A percentile compares a stretch with the other conserved stretches of the same genome.
These are phyloP conservation scores for Sequoiadendron giganteum DNA, from an alignment of 75 land plant species.

Conservation along the genomic window DNA sequence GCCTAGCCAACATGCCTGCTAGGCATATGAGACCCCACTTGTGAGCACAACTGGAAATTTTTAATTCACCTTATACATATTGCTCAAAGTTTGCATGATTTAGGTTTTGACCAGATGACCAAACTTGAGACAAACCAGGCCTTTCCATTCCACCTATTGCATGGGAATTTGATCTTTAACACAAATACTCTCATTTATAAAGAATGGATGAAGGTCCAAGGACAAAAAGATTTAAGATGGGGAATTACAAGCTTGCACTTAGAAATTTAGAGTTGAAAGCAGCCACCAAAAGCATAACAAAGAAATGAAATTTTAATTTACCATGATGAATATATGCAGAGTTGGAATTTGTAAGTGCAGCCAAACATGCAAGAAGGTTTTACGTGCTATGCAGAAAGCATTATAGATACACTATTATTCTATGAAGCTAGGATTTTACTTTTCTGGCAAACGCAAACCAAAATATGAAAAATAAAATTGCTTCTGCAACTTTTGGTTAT, in stretches of 20 bases:
- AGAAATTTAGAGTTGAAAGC: not conserved
- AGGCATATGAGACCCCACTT: too few species aligned
- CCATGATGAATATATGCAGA: not conserved
- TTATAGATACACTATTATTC: not conserved
- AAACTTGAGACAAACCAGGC: not conserved
- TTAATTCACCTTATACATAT: too few species aligned
- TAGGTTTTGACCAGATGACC: too few species aligned
- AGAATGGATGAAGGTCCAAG: too few species aligned
- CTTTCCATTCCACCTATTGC: not conserved
- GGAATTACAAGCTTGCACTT: not conserved
- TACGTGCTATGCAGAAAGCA: not conserved
- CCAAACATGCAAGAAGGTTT: not conserved
- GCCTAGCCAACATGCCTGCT: not conserved
- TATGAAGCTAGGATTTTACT: not conserved
- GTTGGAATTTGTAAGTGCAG: not conserved
- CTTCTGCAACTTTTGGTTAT: not conserved
- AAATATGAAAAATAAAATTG: not conserved
- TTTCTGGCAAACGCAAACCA: not conserved
- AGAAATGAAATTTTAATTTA: not conserved
- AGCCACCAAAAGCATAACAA: not conserved
- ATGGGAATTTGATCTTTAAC: not conserved
- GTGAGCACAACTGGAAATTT: too few species aligned
- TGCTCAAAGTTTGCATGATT: too few species aligned
- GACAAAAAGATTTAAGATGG: not conserved
- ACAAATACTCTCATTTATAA: too few species aligned